A percentile compares a stretch with the other conserved stretches of the same genome.
Evolutionary conservation across 129 eudicot genomes (phyloP).

Genomic region (Smallanthus sonchifolius): DNA sequence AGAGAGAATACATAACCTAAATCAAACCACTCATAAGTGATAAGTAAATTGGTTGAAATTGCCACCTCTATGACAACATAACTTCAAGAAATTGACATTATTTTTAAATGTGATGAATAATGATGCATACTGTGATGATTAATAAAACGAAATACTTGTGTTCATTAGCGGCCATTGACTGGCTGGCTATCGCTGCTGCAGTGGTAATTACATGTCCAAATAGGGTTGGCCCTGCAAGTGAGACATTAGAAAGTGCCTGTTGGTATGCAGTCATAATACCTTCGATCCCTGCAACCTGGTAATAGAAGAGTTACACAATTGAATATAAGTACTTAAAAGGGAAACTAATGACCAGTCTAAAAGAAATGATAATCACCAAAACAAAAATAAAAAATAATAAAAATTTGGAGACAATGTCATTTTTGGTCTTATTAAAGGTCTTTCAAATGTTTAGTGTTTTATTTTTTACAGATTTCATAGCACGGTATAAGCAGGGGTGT

Average conservation of each 20-base stretch:
- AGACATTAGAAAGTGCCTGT: slow-evolving; percentile 78
- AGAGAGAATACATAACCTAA: not conserved
- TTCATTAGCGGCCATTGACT: slow-evolving; percentile 55
- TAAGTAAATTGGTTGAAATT: not conserved
- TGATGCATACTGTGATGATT: slow-evolving; percentile 73
- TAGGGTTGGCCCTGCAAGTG: slow-evolving; percentile 93
- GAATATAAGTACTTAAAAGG: not conserved
- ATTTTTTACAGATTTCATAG: not conserved
- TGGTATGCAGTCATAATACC: slow-evolving; percentile 81
- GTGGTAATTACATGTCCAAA: slow-evolving; percentile 79
- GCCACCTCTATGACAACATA: slow-evolving; percentile 2
- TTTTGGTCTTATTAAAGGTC: not conserved
- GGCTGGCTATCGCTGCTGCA: slow-evolving; percentile 79
- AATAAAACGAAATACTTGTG: slow-evolving; percentile 73
- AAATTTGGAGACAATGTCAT: not conserved
- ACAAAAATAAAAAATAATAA: not conserved
- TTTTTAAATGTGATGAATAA: not conserved
- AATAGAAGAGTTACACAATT: not conserved
- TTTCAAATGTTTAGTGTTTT: slow-evolving; percentile 4
- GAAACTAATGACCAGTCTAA: not conserved
- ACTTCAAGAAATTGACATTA: not conserved
- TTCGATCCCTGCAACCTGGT: slow-evolving; percentile 80
- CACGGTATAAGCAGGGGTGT: not conserved
- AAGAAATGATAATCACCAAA: not conserved
- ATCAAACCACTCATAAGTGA: slow-evolving; percentile 4